Base-by-base conservation (phyloP, 140 eudicot genomes). In the Anethum foeniculum region DNA sequence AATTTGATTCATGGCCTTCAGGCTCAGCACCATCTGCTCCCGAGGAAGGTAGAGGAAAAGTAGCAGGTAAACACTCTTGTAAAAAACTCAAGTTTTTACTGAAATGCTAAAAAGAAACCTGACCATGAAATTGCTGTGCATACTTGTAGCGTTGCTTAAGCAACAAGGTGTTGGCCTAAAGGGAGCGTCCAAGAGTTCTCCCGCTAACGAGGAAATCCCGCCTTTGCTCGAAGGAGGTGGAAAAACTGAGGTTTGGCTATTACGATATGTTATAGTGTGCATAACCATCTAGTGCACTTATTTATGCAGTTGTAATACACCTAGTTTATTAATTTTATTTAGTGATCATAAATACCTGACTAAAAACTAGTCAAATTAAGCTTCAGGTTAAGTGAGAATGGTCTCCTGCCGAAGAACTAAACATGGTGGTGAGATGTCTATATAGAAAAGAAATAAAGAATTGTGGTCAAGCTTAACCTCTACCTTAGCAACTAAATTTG, bases 41-140 rank as follows among this genome's bases (percentile, higher is more conserved):
- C 77, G 99, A 95, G 82, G 99, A 92, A 85, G 94, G 96, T 86
- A 88, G 97, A 84, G 97, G 99, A 82, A 92, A 88, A 89, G 97
- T 95, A 71, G 97, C 99, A 88, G 99, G 99, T 95, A 86, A 16
- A 52, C 68, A 43, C 23, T 41, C 27, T 85, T 14, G 41, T 11
- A 39, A 51, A 8, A 43, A 14, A 23, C 19, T n/a, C 39, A 52
- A 14, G 36, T 58, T 7, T 27, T 68, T 41, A 30, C 56, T 21
- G 48, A 36, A 18, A 23, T 79, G 18, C 30, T 46, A 25, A 36
- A 21, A 74, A 44, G 38, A 9, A 75, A 46, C 16, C n/a, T 34
- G 72, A 72, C 38, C 78, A 60, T 80, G 21, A 80, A 65, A 68
- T 78, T 88, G 21, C 84, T 74, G 81, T 49, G 18, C 13, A 13